Evolutionary conservation across 495 filamentous ascomycete species (phyloP).

Genomic region (Eremomyces bilateralis): DNA sequence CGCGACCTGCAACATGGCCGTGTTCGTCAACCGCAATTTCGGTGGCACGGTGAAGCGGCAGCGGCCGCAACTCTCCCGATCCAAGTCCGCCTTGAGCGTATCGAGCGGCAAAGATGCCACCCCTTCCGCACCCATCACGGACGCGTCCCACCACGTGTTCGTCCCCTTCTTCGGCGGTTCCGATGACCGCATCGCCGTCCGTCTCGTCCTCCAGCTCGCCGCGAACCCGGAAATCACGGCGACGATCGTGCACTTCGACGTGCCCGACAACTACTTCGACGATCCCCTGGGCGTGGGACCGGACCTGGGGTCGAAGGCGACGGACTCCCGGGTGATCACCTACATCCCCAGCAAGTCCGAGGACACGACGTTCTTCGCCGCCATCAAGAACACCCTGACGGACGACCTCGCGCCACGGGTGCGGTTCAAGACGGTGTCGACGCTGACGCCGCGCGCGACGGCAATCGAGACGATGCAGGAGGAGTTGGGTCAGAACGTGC

Average conservation of each 20-base stretch:
- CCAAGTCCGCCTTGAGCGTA: conserved; percentile 35
- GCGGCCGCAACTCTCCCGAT: conserved; percentile 21
- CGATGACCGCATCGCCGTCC: conserved; percentile 65
- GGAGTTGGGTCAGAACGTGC: conserved; percentile 35
- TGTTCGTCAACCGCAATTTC: conserved; percentile 62
- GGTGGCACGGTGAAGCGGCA: conserved; percentile 25
- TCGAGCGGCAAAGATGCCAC: conserved; percentile 27
- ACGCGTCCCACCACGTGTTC: conserved; percentile 68
- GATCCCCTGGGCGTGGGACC: conserved; percentile 13
- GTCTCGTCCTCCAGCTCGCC: conserved; percentile 61
- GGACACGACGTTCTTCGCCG: conserved; percentile 40
- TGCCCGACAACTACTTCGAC: conserved; percentile 15
- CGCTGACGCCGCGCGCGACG: conserved; percentile 12
- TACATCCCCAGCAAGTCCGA: conserved; percentile 11
- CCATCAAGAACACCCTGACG: conserved; percentile 39
- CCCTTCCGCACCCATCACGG: conserved; percentile 23
- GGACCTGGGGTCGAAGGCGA: conserved; percentile 4
- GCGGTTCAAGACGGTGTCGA: conserved; percentile 24
- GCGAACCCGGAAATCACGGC: conserved; percentile 56
- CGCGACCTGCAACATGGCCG: conserved; percentile 45
- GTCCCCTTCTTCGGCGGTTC: conserved; percentile 69
- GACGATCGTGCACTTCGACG: conserved; percentile 36
- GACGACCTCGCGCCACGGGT: conserved; percentile 36
- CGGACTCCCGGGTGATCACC: not conserved
- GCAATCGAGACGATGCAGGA: conserved; percentile 26